Percentiles rank a stretch among this genome's conserved stretches.
Conservation (phyloP, 2,329 filamentous ascomycete genomes). For the Phialophora chinensis region DNA sequence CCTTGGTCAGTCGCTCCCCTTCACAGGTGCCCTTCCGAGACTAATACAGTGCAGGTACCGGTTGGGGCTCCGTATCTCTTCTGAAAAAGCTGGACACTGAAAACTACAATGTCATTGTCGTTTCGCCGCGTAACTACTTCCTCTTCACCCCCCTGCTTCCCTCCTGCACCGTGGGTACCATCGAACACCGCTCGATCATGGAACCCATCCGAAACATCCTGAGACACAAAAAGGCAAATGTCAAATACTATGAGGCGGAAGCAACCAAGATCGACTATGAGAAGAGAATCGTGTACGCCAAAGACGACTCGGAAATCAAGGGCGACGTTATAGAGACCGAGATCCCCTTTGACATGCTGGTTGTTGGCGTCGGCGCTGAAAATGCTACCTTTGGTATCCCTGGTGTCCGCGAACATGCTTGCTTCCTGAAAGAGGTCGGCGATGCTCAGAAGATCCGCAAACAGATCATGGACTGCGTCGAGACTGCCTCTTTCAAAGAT, state of each 20-base stretch:
- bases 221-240: conserved; percentile 88
- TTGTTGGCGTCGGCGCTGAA: conserved; percentile 95
- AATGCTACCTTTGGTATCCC: conserved; percentile 98
- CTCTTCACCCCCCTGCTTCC: conserved; percentile 97
- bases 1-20: conserved; percentile 67
- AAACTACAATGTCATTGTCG: conserved; percentile 98
- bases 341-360: conserved; percentile 97
- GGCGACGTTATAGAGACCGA: conserved; percentile 81
- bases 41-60: conserved; percentile 69
- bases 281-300: conserved; percentile 84
- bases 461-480: conserved; percentile 99
- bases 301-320: conserved; percentile 91
- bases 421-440: conserved; percentile 97
- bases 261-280: conserved; percentile 91
- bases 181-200: conserved; percentile 99
- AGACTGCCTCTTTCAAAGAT: conserved; percentile 98
- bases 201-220: conserved; percentile 96
- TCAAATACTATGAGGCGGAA: conserved; percentile 98
- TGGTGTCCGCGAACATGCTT: conserved; percentile 91
- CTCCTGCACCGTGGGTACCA: conserved; percentile 94
- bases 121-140: conserved; percentile 99
- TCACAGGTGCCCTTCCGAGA: conserved; percentile 2
- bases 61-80: conserved; percentile 94
- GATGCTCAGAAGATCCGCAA: conserved; percentile 97
- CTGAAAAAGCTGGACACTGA: conserved; percentile 98